Evolutionary conservation across 345 rosid genomes (phyloP), one percentile per base, ranked within the genome.

Genomic region (Eucalyptus microcorys): DNA sequence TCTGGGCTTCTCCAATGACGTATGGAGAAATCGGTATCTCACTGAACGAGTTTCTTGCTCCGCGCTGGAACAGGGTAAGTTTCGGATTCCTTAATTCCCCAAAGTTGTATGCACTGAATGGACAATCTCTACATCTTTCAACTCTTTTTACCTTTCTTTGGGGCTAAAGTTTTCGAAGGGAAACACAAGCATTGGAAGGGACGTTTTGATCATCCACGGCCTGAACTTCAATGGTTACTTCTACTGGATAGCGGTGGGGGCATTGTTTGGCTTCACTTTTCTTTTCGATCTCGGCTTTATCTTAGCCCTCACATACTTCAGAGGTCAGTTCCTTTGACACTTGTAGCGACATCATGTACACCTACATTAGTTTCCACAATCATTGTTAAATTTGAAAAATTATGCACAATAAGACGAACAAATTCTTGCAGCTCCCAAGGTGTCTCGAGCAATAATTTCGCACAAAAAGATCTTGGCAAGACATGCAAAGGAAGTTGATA

Each of bases 21-120:
- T 97, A 96, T 87, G 98, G 94, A 7, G 95, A 94, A 90, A 95
- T 95, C 42, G 99, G 96, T 7, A 87, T 96, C 84, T 88, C 95
- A 1, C 90, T 92, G 32, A 97, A 96, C 48, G 98, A 97, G 76
- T 96, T 97, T 89, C 96, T 92, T 26, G 95, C 98, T 88, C 95
- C 96, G 6, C 87, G 99, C 34, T 95, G 99, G 98, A 92, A 93
- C 49, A 90, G 93, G 92, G 98, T 96, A 87, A 85, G 57, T 76
- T 37, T 76, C 47, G 43, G 30, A 76, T 76, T 76, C 15, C 84
- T 76, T 76, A 11, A 76, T 40, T 76, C 84, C 27, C 14, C 47
- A 22, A 76, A 76, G 47, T 21, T 21, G 30, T 21, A 76, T 21
- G 16, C 84, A 21, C 30, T 76, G 47, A 11, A 76, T 76, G 1